phyloP scores from a whole-genome alignment of 2,329 filamentous ascomycete genomes.

The Penicillium sumatraense region DNA sequence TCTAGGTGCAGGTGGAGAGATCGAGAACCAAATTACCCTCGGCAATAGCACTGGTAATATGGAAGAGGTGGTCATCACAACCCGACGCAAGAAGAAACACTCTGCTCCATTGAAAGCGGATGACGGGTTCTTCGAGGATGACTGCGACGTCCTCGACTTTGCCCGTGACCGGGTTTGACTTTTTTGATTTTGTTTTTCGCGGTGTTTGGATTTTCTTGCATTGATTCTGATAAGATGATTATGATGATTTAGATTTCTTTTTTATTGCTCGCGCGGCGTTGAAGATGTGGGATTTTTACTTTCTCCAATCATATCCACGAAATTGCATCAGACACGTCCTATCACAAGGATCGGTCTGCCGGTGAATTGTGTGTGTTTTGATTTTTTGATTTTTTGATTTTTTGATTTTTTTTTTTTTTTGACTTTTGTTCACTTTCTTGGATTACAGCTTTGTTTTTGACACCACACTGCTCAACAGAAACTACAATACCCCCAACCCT shows the following conservation, averaged over 20 bases:
- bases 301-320: constrained; percentile 16
- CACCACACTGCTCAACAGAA: constrained; percentile 23
- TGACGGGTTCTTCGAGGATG: constrained; percentile 86
- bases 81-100: constrained; percentile 67
- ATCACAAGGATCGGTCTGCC: constrained; percentile 9
- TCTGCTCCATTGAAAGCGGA: constrained; percentile 47
- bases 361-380: background rate
- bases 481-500: constrained; percentile 25
- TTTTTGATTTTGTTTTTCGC: constrained; percentile 8
- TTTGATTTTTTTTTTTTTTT: constrained; percentile 3
- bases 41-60: constrained; percentile 61
- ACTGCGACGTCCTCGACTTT: constrained; percentile 90
- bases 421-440: constrained; percentile 11
- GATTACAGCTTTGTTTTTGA: constrained; percentile 2
- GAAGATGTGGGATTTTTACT: constrained; percentile 11
- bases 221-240: constrained; percentile 6
- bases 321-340: constrained; percentile 24
- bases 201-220: background rate
- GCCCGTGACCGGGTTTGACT: constrained; percentile 61
- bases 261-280: constrained; percentile 20
- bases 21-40: constrained; percentile 57
- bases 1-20: constrained; percentile 42
- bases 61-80: constrained; percentile 82
- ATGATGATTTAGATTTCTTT: constrained; percentile 17
- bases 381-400: constrained; percentile 5